A percentile compares a stretch with the other conserved stretches of the same genome.
Evolutionary conservation across 73 alveolate genomes (phyloP).

Genomic region (Paramecium sexaurelia): DNA sequence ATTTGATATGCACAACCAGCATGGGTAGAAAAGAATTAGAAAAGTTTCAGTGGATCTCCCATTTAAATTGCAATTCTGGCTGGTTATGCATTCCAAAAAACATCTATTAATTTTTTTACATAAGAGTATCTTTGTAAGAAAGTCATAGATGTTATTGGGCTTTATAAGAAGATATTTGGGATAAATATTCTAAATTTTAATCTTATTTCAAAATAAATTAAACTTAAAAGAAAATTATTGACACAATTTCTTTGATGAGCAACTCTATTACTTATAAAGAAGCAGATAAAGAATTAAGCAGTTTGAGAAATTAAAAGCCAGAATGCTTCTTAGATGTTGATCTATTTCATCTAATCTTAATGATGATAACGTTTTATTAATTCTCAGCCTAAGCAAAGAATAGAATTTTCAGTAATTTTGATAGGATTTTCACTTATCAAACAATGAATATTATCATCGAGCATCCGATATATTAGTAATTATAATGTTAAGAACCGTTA

Average conservation of each 20-base stretch:
- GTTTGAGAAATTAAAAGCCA: background rate
- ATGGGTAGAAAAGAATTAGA: constrained; percentile 50
- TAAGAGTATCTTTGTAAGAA: constrained; percentile 38
- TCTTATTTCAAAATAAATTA: background rate
- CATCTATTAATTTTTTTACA: constrained; percentile 25
- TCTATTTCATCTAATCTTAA: constrained; percentile 17
- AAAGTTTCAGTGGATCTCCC: constrained; percentile 26
- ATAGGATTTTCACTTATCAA: background rate
- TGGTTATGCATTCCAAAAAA: constrained; percentile 58
- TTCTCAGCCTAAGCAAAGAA: constrained; percentile 35
- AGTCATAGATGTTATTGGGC: constrained; percentile 58
- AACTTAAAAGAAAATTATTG: background rate
- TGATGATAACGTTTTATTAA: constrained; percentile 52
- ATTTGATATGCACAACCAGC: constrained; percentile 27
- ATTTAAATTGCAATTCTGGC: constrained; percentile 48
- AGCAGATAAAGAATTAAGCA: constrained; percentile 38
- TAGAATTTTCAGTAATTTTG: constrained; percentile 28
- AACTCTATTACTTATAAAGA: constrained; percentile 21
- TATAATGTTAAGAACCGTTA: constrained; percentile 9
- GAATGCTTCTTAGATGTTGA: constrained; percentile 16
- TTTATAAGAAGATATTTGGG: constrained; percentile 48
- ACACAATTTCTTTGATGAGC: constrained; percentile 38
- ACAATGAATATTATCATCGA: background rate
- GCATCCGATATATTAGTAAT: constrained; percentile 43
- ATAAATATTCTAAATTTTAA: background rate